Evolutionary conservation across 2,329 filamentous ascomycete species (phyloP), one percentile per base, ranked within the genome.

Genomic region (Cyphellophora europaea): DNA sequence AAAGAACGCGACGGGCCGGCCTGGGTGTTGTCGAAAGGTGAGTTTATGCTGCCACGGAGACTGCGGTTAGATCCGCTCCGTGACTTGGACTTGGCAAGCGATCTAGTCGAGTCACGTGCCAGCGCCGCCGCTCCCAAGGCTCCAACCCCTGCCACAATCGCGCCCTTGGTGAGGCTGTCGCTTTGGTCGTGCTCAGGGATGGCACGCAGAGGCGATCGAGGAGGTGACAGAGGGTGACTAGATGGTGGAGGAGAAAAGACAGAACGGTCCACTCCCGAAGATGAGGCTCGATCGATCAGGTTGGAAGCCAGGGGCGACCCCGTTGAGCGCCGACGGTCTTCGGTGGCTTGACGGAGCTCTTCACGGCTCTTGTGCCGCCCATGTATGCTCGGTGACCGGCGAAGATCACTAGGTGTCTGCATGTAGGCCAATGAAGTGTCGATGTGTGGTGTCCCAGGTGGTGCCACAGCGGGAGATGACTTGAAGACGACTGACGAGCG

Each of bases 1-100:
- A 86, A 72, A 52, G 85, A 83, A 56, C 11, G 27, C 3, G 39
- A 36, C 32, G 38, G 35, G 30, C 32, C 28, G 27, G 33, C 38
- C 25, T 29, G 30, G 30, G 35, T 19, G 28, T 32, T 32, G 31
- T 49, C 32, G 33, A 37, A 35, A 10, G 45, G 44, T 16, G 42
- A 45, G 32, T 43, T 43, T 50, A 52, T 44, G 45, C 33, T 46
- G 53, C 50, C 45, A 53, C 54, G 51, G 53, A 54, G 49, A 56
- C 57, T 49, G 52, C 55, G 47, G 29, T 44, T 27, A 31, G 44
- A 48, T 34, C 38, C 42, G 31, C 43, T 60, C 58, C 57, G 54
- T 64, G 63, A 59, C 66, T 62, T 63, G 67, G 35, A 52, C 50
- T 53, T 42, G 47, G 44, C 38, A 46, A 56, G 48, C 27, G 42